Percentiles rank a stretch among this genome's conserved stretches.
Evolutionary conservation across 306 rosid species (phyloP).

Genomic region (Cucumis cinereus): DNA sequence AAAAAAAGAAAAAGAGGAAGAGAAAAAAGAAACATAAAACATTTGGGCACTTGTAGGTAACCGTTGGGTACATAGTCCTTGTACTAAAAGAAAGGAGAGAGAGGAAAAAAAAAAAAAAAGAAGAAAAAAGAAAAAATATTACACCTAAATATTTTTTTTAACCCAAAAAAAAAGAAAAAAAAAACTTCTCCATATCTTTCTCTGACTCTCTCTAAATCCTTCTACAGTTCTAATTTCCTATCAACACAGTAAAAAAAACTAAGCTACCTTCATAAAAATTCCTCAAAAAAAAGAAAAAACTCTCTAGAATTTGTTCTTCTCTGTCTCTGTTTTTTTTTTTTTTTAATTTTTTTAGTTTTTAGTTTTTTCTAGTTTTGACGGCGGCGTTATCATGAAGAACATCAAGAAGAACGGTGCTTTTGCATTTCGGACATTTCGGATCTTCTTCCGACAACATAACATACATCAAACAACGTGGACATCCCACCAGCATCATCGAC

Average conservation of each 20-base stretch:
- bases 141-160: not conserved
- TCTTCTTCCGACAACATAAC: slow-evolving; percentile 75
- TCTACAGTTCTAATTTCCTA: not conserved
- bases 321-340: not conserved
- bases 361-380: slow-evolving; percentile 30
- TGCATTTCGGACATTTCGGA: slow-evolving; percentile 87
- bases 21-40: not conserved
- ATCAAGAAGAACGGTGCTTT: slow-evolving; percentile 80
- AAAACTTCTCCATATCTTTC: too few relatives aligned
- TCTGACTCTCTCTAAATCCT: not conserved
- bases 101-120: not conserved
- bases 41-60: not conserved
- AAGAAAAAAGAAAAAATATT: not conserved
- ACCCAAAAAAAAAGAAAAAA: not conserved
- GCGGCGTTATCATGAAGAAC: slow-evolving; percentile 38
- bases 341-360: slow-evolving; percentile 25
- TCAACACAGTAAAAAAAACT: not conserved
- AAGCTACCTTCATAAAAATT: not conserved
- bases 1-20: not conserved
- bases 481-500: slow-evolving; percentile 75
- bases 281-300: not conserved
- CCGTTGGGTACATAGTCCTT: slow-evolving; percentile 3
- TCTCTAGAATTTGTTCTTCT: not conserved
- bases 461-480: slow-evolving; percentile 86
- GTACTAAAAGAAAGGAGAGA: not conserved